Evolutionary conservation across 2,329 filamentous ascomycete species (phyloP).

Genomic region (Esteya vermicola): DNA sequence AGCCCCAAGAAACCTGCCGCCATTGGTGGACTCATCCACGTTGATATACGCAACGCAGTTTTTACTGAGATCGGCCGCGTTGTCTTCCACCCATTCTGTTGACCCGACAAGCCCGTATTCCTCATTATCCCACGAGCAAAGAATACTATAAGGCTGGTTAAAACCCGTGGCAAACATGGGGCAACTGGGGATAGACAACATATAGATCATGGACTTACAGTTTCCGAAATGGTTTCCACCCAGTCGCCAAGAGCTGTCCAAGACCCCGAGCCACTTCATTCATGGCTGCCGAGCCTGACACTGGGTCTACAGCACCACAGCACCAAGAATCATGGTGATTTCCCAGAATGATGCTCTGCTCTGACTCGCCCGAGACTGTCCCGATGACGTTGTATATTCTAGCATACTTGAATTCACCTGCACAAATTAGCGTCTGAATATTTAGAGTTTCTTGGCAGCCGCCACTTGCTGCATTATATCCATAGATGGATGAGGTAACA

Average conservation of each 20-base stretch:
- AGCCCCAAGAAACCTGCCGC: conserved; percentile 47
- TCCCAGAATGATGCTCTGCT: neutral
- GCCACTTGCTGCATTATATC: no score
- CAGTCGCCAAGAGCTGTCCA: conserved; percentile 51
- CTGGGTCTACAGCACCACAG: conserved; percentile 30
- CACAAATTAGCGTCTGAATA: no score
- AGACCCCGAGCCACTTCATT: conserved; percentile 65
- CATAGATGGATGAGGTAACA: no score
- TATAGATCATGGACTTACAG: neutral
- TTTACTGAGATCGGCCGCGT: conserved; percentile 58
- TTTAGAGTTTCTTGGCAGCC: no score
- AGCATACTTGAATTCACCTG: neutral
- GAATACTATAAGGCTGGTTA: neutral
- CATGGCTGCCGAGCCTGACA: conserved; percentile 63
- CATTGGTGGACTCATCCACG: conserved; percentile 35
- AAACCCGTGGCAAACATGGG: neutral
- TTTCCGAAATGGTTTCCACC: conserved; percentile 69
- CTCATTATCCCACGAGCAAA: conserved; percentile 45
- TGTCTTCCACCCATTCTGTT: conserved; percentile 79
- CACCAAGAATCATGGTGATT: conserved; percentile 1
- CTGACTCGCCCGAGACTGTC: neutral
- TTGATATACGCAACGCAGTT: conserved; percentile 68
- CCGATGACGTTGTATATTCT: neutral
- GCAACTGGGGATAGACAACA: neutral
- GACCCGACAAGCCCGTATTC: conserved; percentile 72